Base-by-base conservation (phyloP, 148 eudicot genomes). In the Rheum nobile region DNA sequence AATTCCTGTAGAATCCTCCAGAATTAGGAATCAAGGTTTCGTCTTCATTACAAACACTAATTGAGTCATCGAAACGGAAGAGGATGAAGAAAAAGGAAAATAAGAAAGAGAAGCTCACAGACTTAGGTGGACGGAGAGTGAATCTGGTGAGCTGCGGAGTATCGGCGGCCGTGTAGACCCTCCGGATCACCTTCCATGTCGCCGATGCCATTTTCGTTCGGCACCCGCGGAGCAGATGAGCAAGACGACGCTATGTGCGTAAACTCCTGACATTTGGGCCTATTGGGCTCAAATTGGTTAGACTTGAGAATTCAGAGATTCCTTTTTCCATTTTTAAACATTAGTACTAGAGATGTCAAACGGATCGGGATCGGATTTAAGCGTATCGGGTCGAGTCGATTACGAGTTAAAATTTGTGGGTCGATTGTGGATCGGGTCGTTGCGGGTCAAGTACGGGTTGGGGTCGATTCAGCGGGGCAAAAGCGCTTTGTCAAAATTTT, bases 71-170 rank as follows among this genome's bases (percentile, higher is more conserved):
- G 21, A 43, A 14, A 44, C 50, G 11, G 32, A 26, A 47, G 31
- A n/a, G 32, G 28, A 16, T 1, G 12, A 54, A 39, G 22, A 19
- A 38, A 24, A 12, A 71, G 65, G 31, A 44, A 34, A 46, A 50
- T 48, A 37, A 57, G 19, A 39, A 39, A 12, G 67, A 72, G 35
- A 43, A 77, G 85, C 84, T 77, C 81, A 93, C 98, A 73, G 74
- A 78, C 39, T 86, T 83, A n/a, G 97, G 92, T 46, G 87, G 81
- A 4, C 71, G 90, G 21, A 90, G 92, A 79, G 79, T 78, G 76
- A 89, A 89, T 59, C 80, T 91, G 71, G 92, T 82, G 38, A 89
- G 90, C 38, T 86, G 90, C 55, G 93, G 91, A 68, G 72, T 72
- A 34, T 81, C 79, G 26, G 72, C 82, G 7, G 76, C 74, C 28